A percentile compares a stretch with the other conserved stretches of the same genome.
Evolutionary conservation across 768 basidiomycete species (phyloP).

Genomic region (Steccherinum ochraceum): DNA sequence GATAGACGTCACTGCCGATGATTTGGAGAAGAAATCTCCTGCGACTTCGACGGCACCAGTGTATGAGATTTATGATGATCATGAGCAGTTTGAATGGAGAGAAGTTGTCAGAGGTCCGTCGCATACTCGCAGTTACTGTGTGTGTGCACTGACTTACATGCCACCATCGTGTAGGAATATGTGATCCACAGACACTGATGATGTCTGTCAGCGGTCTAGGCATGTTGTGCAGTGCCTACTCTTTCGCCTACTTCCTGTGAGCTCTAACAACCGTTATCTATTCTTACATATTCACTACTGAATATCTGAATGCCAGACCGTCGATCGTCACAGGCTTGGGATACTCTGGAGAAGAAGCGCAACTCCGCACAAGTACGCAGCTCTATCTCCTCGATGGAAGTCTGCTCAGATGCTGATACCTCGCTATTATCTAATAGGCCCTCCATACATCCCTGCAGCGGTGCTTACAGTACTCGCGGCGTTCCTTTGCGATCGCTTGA

Average conservation of each 20-base stretch:
- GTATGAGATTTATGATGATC: slow-evolving; percentile 26
- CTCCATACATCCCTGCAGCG: slow-evolving; percentile 52
- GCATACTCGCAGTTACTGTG: slow-evolving; percentile 34
- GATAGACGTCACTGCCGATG: not conserved
- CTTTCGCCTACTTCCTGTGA: slow-evolving; percentile 58
- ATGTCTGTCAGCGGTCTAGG: slow-evolving; percentile 60
- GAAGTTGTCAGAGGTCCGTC: slow-evolving; percentile 46
- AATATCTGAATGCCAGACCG: slow-evolving; percentile 39
- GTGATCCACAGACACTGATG: no score
- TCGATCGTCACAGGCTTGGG: slow-evolving; percentile 60
- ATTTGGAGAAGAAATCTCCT: slow-evolving; percentile 18
- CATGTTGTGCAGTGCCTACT: slow-evolving; percentile 59
- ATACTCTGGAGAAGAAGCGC: slow-evolving; percentile 41
- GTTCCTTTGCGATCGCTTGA: slow-evolving; percentile 40
- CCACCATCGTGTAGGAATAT: no score
- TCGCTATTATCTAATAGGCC: slow-evolving; percentile 26
- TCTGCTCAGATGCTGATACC: no score
- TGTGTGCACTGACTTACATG: no score
- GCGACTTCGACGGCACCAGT: slow-evolving; percentile 13
- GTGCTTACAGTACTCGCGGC: slow-evolving; percentile 52
- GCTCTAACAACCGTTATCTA: no score
- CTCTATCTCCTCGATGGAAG: no score
- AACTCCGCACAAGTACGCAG: slow-evolving; percentile 49
- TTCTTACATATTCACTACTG: no score
- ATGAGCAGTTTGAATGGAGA: slow-evolving; percentile 47